phyloP scores from a whole-genome alignment of 1,139 yeast species.

The Candida tunisiensis region DNA sequence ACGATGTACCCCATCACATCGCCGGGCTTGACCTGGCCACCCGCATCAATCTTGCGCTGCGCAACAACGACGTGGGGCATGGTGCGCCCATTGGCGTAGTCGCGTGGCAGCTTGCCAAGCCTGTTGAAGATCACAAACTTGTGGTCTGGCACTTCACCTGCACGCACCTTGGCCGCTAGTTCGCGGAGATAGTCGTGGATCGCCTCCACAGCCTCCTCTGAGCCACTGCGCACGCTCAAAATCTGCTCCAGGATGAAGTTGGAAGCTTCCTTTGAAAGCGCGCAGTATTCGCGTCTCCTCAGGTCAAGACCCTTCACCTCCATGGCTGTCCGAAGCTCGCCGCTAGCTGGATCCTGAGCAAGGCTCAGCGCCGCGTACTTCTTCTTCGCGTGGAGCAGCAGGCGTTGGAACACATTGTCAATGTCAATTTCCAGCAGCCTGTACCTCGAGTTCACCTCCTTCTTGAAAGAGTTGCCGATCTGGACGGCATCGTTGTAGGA shows the following conservation, averaged over 20 bases:
- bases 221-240: slow-evolving; percentile 54
- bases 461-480: slow-evolving; percentile 75
- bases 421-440: slow-evolving; percentile 81
- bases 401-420: slow-evolving; percentile 78
- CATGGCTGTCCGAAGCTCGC: slow-evolving; percentile 33
- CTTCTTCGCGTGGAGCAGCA: slow-evolving; percentile 88
- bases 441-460: slow-evolving; percentile 77
- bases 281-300: slow-evolving; percentile 94
- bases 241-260: slow-evolving; percentile 49
- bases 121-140: slow-evolving; percentile 29
- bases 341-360: slow-evolving; percentile 29
- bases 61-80: slow-evolving; percentile 97
- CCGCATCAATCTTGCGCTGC: slow-evolving; percentile 54
- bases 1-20: slow-evolving; percentile 82
- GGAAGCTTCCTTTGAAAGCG: slow-evolving; percentile 77
- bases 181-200: slow-evolving; percentile 59
- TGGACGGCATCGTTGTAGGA: slow-evolving; percentile 55
- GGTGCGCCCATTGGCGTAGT: slow-evolving; percentile 36
- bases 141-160: slow-evolving; percentile 43
- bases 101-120: slow-evolving; percentile 24
- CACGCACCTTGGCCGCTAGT: slow-evolving; percentile 38
- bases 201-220: slow-evolving; percentile 60
- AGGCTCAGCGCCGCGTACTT: slow-evolving; percentile 87
- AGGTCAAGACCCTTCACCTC: slow-evolving; percentile 96
- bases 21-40: slow-evolving; percentile 77